These are phyloP conservation scores for Xylariales sp. DNA, from an alignment of 2,329 filamentous ascomycete genomes.

Conservation along the genomic window DNA sequence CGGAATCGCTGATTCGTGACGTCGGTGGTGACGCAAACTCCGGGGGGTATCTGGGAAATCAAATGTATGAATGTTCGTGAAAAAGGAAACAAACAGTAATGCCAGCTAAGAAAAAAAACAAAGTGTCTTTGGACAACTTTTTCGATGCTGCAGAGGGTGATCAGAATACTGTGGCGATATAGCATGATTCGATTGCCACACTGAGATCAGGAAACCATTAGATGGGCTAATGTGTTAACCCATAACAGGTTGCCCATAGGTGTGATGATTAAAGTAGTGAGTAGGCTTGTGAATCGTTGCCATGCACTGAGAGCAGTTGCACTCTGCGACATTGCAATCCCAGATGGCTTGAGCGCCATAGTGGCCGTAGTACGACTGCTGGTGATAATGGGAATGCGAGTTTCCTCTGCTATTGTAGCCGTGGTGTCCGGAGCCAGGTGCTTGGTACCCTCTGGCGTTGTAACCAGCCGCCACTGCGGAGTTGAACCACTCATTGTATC, in stretches of 20 bases:
- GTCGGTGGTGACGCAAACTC: slow-evolving; percentile 13
- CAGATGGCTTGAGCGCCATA: slow-evolving; percentile 37
- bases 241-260: slow-evolving; percentile 52
- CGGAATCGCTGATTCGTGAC: slow-evolving; percentile 16
- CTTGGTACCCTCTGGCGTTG: slow-evolving; percentile 37
- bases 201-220: too few relatives aligned
- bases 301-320: slow-evolving; percentile 43
- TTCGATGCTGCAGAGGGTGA: too few relatives aligned
- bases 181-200: too few relatives aligned
- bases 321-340: slow-evolving; percentile 47
- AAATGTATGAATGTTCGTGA: slow-evolving; percentile 3
- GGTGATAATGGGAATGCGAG: slow-evolving; percentile 34
- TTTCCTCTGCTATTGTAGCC: slow-evolving; percentile 31
- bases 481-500: slow-evolving; percentile 56
- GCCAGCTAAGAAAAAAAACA: background rate
- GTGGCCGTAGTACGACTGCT: slow-evolving; percentile 40
- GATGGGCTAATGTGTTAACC: too few relatives aligned
- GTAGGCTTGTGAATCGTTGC: slow-evolving; percentile 39
- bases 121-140: too few relatives aligned
- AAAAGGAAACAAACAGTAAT: slow-evolving; percentile 4
- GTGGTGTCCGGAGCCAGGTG: slow-evolving; percentile 25
- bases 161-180: too few relatives aligned
- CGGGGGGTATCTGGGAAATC: slow-evolving; percentile 2
- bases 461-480: slow-evolving; percentile 28
- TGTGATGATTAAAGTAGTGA: slow-evolving; percentile 43